Evolutionary conservation across 805 yeast species (phyloP), one percentile per base, ranked within the genome.

Genomic region (Teunomyces barrocoloradensis): DNA sequence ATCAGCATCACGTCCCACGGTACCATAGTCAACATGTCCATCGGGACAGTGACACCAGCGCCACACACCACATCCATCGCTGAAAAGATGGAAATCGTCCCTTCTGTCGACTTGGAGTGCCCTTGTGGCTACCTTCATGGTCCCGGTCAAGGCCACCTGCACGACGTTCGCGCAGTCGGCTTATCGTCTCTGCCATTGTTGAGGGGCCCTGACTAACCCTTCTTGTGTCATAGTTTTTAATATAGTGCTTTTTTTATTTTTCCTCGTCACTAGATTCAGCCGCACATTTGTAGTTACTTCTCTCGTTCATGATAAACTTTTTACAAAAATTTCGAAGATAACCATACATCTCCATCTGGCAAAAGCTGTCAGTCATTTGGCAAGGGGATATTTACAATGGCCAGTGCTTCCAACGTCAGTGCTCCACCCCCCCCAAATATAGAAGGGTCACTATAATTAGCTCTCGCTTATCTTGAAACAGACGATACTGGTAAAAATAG

Each of bases 61-160:
- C 32, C 25, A 18, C 21, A 12, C 23, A 9, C 35, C 27, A 3
- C n/a, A 23, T 30, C 27, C 23, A 12, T 15, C 13, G 25, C 29
- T 13, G 44, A 30, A 13, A 20, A 21, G n/a, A 40, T 40, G 44
- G 42, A 40, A 11, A 34, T 33, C 25, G 34, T 20, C 12, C 13
- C 25, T 15, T 18, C 18, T 7, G n/a, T 23, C n/a, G 42, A 29
- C 25, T 13, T 15, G 11, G 54, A 48, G 23, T 54, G 58, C 38
- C 47, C 51, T 7, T 54, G 58, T 18, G 56, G 56, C 13, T 33
- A 50, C 41, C 36, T 54, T 20, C 58, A 54, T 28, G 58, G 58
- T 4, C 56, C 58, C 9, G 57, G 54, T 13, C 56, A 54, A 23
- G 56, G 56, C 6, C 38, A 32, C 13, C 42, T 46, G 25, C 50